Evolutionary conservation across 2,329 filamentous ascomycete genomes (phyloP), one percentile per base, ranked within the genome.

Genomic region (Neofusicoccum ribis): DNA sequence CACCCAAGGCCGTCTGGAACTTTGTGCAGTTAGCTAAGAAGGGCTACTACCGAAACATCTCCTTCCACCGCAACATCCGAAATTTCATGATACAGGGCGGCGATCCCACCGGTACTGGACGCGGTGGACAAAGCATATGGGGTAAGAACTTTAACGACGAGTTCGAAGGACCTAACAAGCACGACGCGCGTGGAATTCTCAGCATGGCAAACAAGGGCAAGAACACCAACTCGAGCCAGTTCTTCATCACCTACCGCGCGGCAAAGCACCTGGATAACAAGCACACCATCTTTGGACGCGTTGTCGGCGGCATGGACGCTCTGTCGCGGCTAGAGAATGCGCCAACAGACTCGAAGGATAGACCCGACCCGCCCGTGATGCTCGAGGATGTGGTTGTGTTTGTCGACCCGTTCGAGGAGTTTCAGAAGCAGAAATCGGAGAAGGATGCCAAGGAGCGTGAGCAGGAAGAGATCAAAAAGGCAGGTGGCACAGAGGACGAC

Each of bases 131-230:
- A 56, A 96, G 91, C 72, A 88, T 96, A 67, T 99, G 95, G 95
- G 91, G 91, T 66, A 96, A 96, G 78, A 91, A 93, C 67, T 99
- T 99, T 73, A 85, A 90, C 62, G 95, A 99, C 76, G 95, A 99
- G 75, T 90, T 98, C 68, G 93, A 97, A 15, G 93, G 93, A 0
- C 92, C 94, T 0, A 78, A 93, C 46, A 90, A 89, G n/a, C 95
- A 99, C 72, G 90, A 92, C 73, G 81, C 84, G 0, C 84, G 93
- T 34, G 95, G 95, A 12, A 86, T 93, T 0, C 74, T 96, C 31
- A 93, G 90, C 70, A 99, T 99, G 95, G 95, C 95, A 46, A 99
- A 99, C 79, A 99, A 99, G 76, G 95, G 95, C 66, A 97, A 97
- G 74, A 94, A 97, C 74, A 98, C 94, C 23, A 99, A 99, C 79